Evolutionary conservation across 1,139 yeast species (phyloP), one percentile per base, ranked within the genome.

Genomic region (Blastobotrys malaysiensis): DNA sequence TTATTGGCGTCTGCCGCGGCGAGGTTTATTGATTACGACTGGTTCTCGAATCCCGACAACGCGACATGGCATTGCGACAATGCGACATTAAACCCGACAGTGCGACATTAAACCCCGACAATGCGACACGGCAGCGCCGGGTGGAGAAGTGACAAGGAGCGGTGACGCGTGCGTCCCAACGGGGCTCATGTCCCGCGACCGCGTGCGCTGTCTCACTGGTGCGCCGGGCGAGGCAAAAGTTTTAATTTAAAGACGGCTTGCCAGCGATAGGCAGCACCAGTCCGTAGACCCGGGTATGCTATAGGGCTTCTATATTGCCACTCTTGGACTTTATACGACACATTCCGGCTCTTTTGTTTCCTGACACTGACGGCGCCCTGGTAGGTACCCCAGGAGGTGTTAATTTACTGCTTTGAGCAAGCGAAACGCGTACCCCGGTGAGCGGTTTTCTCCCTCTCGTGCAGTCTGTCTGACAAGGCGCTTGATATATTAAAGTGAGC

Each of bases 1-100:
- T 93, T 1, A 81, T 84, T 73, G 99, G 99, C 0, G 87, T 88
- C 3, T 81, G 83, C 1, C 78, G 77, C 57, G 97, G 91, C 0
- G 49, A 43, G n/a, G n/a, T 31, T 11, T 31, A 31, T 3, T 13
- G n/a, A n/a, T n/a, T n/a, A n/a, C n/a, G n/a, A n/a, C n/a, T n/a
- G n/a, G n/a, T n/a, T n/a, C n/a, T n/a, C n/a, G n/a, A 31, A 16
- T 11, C 36, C 13, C 13, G 36, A 7, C 36, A 7, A 5, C 13
- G 36, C 36, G 36, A 26, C 36, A 11, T 11, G 36, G 3, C 39
- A 31, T 5, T 11, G 13, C 39, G 39, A 31, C 39, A 31, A 13
- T 11, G 14, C 39, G 39, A 13, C 39, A 11, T 7, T 7, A 13
- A 2, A 5, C n/a, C 6, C 39, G 9, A 11, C 13, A 26, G 31